Percentiles rank a stretch among this genome's conserved stretches.
Conservation (phyloP, 140 eudicot genomes). For the Ambrosia hybrid region DNA sequence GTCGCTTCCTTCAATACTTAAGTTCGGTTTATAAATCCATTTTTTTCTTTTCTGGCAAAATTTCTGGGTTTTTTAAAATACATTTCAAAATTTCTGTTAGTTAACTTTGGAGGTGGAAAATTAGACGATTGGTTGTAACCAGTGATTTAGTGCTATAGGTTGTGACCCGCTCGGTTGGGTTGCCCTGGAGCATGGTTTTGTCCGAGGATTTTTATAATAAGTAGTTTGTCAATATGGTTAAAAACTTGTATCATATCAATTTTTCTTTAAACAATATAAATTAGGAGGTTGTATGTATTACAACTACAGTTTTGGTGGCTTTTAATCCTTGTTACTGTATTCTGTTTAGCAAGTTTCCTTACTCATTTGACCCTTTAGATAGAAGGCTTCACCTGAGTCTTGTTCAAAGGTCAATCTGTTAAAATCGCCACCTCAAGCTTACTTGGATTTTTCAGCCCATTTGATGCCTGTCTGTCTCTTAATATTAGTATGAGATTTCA, state of each 20-base stretch:
- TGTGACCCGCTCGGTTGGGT: not conserved
- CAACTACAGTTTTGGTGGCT: not conserved
- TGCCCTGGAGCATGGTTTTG: not conserved
- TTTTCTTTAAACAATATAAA: not conserved
- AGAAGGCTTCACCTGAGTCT: not conserved
- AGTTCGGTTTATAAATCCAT: conserved; percentile 38
- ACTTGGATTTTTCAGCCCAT: conserved; percentile 7
- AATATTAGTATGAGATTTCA: conserved; percentile 4
- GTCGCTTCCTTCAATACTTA: conserved; percentile 73
- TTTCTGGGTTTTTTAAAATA: not conserved
- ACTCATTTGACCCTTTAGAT: not conserved
- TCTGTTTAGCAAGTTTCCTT: not conserved
- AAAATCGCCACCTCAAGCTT: not conserved
- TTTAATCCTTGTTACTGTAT: not conserved
- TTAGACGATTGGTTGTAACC: not conserved
- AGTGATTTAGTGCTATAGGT: not conserved
- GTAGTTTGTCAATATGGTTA: not conserved
- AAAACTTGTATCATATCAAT: not conserved
- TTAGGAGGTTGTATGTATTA: conserved; percentile 5
- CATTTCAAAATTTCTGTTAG: conserved; percentile 4
- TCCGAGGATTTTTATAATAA: not conserved
- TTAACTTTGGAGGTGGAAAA: not conserved
- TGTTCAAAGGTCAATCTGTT: not conserved
- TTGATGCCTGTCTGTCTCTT: conserved; percentile 3
- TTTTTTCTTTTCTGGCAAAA: not conserved